Evolutionary conservation across 202 grass and related monocot genomes (phyloP), one percentile per base, ranked within the genome.

Genomic region (Dendrocalamus latiflorus): DNA sequence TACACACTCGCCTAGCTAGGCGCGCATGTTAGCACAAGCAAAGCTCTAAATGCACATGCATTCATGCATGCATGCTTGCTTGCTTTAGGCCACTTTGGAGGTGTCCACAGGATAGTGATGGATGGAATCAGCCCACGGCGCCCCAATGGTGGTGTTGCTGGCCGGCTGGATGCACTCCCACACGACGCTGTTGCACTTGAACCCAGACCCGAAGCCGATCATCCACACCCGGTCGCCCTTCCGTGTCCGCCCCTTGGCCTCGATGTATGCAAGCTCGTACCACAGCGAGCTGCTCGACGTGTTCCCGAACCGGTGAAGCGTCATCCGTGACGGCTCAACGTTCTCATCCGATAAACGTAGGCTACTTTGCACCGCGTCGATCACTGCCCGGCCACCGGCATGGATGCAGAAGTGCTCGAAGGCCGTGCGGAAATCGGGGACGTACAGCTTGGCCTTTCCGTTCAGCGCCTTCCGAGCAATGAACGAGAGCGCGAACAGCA

Each of bases 241-340:
- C 14, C 61, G 68, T 72, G 91, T 90, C 8, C 91, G 77, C 9
- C 51, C 48, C 74, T 74, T 89, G 26, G 91, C 77, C 57, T 93
- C 84, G 17, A 82, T 93, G 50, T 93, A 91, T 13, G 76, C 84
- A 18, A 93, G 79, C 83, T 93, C 91, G 65, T 97, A 97, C 94
- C 94, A 97, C 28, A 97, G 17, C 5, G 94, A 97, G 70, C 94
- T 97, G 76, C 91, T 92, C 1, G 91, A 97, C 8, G 94, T 97
- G 80, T 94, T 97, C 17, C 94, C 94, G 25, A 94, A 97, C 5
- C 91, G 72, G 77, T 97, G 91, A 12, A 97, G 87, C 25, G 91
- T 71, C 89, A 92, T 92, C 22, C 94, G 77, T 6, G 94, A 94
- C 5, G 91, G 89, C 85, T 97, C 94, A 0, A 94, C 85, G n/a